Base-by-base conservation (phyloP, 2,329 filamentous ascomycete species). In the Ploettnerulaceae sp. region DNA sequence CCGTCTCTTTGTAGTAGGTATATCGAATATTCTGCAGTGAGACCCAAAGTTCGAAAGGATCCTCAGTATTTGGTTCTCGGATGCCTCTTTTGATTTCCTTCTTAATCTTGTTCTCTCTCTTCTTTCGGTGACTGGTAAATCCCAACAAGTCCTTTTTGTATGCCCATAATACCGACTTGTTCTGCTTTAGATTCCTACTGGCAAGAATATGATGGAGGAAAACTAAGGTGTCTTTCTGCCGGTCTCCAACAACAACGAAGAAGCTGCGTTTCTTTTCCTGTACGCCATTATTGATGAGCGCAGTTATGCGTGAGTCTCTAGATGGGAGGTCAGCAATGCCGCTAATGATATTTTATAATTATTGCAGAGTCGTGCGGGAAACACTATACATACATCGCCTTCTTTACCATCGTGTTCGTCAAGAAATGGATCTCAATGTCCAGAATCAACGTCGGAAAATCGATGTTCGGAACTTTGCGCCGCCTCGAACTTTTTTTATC, bases 1-100 rank as follows among this genome's bases (percentile, higher is more conserved):
- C 93, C 21, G 93, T 97, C 72, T 98, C 93, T 71, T 98, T 98
- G 75, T 98, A 98, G 76, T 95, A 98, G 48, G 93, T 89, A 77
- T 98, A 98, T 67, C 93, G 86, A 66, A 98, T 95, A 68, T 96
- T 89, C 71, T 97, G 87, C 47, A 95, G 82, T 48, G 89, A 93
- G 60, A 97, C 85, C 70, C 97, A 98, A 45, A 97, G 79, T 70
- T 98, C 93, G 72, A 98, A 98, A 0, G 93, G 86, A 65, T 98
- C 93, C 65, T 95, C 89, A 45, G 82, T 79, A 67, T 98, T 95
- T 53, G 86, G 81, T 68, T 98, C 93, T 63, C 94, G 81, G 57
- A 90, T 89, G 34, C 93, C 93, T 60, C 89, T 81, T 72, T 95
- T 96, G 68, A 98, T 89, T 64, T 98, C 93, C 69, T 91, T 95